phyloP scores from a whole-genome alignment of 1,284 basidiomycete species.

The Austroboletus novae-zelandiae region DNA sequence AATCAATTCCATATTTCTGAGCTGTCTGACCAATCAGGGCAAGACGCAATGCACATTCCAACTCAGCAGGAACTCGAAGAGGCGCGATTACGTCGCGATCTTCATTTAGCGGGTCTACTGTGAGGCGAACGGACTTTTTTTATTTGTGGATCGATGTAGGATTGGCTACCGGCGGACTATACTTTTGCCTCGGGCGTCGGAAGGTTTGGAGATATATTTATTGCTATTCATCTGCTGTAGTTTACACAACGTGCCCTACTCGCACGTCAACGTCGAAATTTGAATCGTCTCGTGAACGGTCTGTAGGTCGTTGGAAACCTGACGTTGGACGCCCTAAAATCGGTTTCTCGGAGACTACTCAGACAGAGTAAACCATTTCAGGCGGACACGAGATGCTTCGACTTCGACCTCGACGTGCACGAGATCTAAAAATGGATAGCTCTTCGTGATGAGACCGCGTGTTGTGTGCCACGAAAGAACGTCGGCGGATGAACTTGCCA shows the following conservation, averaged over 20 bases:
- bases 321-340: too few species aligned
- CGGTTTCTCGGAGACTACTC: too few species aligned
- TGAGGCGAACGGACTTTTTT: conserved; percentile 18
- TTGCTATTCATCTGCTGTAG: conserved; percentile 21
- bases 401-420: too few species aligned
- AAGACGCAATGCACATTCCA: conserved; percentile 26
- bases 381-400: too few species aligned
- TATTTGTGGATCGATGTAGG: conserved; percentile 2
- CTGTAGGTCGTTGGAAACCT: neutral
- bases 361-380: too few species aligned
- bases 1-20: conserved; percentile 43
- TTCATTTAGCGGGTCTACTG: conserved; percentile 55
- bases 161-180: neutral
- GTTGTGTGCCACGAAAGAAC: neutral
- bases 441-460: neutral
- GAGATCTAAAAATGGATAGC: too few species aligned
- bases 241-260: conserved; percentile 8
- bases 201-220: conserved; percentile 4
- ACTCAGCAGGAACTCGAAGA: conserved; percentile 40
- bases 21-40: conserved; percentile 12
- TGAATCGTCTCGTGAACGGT: neutral
- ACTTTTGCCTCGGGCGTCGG: too few species aligned
- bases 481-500: neutral
- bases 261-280: neutral
- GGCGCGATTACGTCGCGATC: conserved; percentile 46